phyloP scores from a whole-genome alignment of 495 filamentous ascomycete species.

The Penicillium herquei region DNA sequence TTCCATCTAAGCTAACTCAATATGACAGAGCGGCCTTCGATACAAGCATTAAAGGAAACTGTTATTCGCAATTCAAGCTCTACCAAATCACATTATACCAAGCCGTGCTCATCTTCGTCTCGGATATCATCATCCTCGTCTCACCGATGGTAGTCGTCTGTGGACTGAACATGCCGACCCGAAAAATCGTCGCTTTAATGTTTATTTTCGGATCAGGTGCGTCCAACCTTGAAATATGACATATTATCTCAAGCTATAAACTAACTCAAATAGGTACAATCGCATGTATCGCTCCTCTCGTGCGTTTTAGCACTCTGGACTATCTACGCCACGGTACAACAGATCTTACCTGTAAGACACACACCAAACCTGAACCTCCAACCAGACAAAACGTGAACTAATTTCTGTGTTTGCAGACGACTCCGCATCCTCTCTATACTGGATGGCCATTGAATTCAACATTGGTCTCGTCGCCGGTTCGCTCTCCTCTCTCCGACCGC shows the following conservation, averaged over 20 bases:
- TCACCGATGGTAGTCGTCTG: conserved; percentile 4
- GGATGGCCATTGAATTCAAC: conserved; percentile 15
- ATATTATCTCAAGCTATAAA: neutral
- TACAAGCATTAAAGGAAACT: neutral
- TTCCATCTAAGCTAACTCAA: neutral
- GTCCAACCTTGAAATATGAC: neutral
- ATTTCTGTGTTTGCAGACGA: neutral
- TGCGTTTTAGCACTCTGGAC: conserved; percentile 11
- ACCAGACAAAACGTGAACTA: neutral
- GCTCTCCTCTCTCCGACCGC: conserved; percentile 4
- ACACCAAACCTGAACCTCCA: neutral
- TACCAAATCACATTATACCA: conserved; percentile 6
- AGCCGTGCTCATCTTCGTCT: conserved; percentile 4
- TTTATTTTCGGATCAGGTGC: conserved; percentile 12
- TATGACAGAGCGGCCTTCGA: neutral
- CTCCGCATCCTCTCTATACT: conserved; percentile 10
- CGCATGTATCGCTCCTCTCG: conserved; percentile 12
- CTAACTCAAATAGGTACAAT: conserved; percentile 8
- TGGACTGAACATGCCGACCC: neutral
- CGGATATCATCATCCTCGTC: conserved; percentile 1
- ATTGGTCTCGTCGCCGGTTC: conserved; percentile 6
- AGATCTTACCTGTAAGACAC: conserved; percentile 10
- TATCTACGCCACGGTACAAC: conserved; percentile 6
- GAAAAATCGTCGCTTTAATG: conserved; percentile 7
- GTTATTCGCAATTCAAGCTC: conserved; percentile 4